Evolutionary conservation across 164 flowering plant genomes (phyloP), one percentile per base, ranked within the genome.

Genomic region (Vitis cinerea): DNA sequence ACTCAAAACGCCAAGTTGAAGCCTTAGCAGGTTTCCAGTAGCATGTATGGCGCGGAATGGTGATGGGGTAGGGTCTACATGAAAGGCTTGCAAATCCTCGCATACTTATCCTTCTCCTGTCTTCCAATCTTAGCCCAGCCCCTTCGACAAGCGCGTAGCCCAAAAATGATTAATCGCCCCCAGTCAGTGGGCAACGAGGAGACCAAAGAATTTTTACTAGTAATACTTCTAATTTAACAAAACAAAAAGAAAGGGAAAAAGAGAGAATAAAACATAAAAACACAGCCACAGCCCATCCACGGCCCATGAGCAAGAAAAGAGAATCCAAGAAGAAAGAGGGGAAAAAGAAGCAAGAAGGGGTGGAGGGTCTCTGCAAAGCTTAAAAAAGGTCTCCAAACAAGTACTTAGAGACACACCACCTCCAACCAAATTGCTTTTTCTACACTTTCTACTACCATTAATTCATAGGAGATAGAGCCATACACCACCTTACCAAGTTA

Each of bases 381-480:
- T 49, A 31, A 67, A 75, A 71, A 69, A 65, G 44, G 44, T 37
- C 57, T 66, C 23, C 49, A 66, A 74, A 74, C 77, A 74, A 72
- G 68, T 63, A 78, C 79, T 72, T 49, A 52, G 64, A 66, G 66
- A 66, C 78, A 71, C 72, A 68, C 71, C 75, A 73, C 71, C 78
- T 49, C 75, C 61, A 75, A 71, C 75, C 76, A 71, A 75, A 51
- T 37, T 68, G 70, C 81, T 62, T 78, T 80, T 75, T 71, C 55
- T 23, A 11, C 49, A n/a, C 62, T 76, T 69, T 64, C 50, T 47
- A 8, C 63, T 29, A 27, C 66, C 67, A 61, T 57, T 63, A 64
- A 61, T 19, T 67, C 70, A 31, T 74, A 3, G 60, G 59, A 71
- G 61, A 70, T 30, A 70, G 80, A 65, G 76, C 71, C 71, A 64